Evolutionary conservation across 257 asterid species (phyloP).

Genomic region (Pogostemon cablin): DNA sequence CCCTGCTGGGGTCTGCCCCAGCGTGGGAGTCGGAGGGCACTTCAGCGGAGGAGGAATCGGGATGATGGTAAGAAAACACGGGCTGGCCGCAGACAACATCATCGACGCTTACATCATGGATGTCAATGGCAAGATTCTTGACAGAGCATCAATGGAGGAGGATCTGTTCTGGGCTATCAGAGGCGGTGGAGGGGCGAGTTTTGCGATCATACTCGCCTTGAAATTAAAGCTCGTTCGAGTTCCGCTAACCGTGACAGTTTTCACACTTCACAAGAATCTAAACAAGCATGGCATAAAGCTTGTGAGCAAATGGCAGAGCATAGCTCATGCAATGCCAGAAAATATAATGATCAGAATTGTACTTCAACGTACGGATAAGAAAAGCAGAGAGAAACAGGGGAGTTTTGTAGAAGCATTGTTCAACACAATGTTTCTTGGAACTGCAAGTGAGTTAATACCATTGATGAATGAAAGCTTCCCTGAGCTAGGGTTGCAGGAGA

Average conservation of each 20-base stretch:
- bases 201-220: conserved; percentile 58
- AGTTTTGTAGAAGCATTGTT: conserved; percentile 26
- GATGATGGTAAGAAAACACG: conserved; percentile 49
- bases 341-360: conserved; percentile 33
- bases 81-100: conserved; percentile 55
- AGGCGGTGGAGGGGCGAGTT: conserved; percentile 75
- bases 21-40: conserved; percentile 66
- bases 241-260: conserved; percentile 49
- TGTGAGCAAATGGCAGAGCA: conserved; percentile 49
- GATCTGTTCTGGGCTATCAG: conserved; percentile 66
- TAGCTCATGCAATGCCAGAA: conserved; percentile 36
- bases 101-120: conserved; percentile 50
- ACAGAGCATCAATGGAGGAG: conserved; percentile 61
- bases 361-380: conserved; percentile 20
- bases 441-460: neutral
- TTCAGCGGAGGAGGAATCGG: conserved; percentile 67
- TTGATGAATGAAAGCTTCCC: conserved; percentile 41
- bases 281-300: conserved; percentile 37
- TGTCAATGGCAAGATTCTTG: conserved; percentile 41
- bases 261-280: conserved; percentile 36
- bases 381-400: neutral
- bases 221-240: conserved; percentile 50
- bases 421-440: conserved; percentile 49
- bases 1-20: conserved; percentile 61
- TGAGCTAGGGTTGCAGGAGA: conserved; percentile 38